A percentile compares a stretch with the other conserved stretches of the same genome.
Evolutionary conservation across 176 grass and related monocot genomes (phyloP).

Genomic region (Tillandsia fasciculata): DNA sequence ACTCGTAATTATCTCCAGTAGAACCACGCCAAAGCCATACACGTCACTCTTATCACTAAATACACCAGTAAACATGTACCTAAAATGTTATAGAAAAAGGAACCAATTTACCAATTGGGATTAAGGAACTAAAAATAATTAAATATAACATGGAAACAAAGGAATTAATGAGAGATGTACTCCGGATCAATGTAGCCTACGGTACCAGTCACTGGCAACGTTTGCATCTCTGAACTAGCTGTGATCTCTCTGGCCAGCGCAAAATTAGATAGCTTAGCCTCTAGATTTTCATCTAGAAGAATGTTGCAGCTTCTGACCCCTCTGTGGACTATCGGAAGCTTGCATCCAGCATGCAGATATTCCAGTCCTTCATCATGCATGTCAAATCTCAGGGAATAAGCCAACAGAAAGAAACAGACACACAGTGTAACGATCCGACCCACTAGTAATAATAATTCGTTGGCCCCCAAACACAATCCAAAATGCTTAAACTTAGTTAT

Average conservation of each 20-base stretch:
- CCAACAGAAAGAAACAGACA: neutral
- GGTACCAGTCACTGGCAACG: conserved; percentile 16
- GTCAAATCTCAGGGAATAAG: neutral
- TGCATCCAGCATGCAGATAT: conserved; percentile 30
- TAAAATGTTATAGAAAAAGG: neutral
- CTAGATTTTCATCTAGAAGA: conserved; percentile 26
- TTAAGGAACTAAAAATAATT: too few relatives aligned
- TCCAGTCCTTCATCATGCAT: conserved; percentile 24
- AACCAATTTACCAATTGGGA: too few relatives aligned
- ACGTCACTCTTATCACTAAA: conserved; percentile 20
- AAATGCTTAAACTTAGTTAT: too few relatives aligned
- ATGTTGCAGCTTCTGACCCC: conserved; percentile 31
- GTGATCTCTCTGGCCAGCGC: conserved; percentile 22
- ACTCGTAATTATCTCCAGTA: neutral
- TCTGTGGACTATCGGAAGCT: conserved; percentile 27
- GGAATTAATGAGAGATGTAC: conserved; percentile 18
- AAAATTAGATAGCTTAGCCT: conserved; percentile 30
- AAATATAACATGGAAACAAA: neutral
- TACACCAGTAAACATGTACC: conserved; percentile 3
- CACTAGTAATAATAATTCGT: too few relatives aligned
- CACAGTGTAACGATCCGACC: too few relatives aligned
- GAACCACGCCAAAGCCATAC: conserved; percentile 3
- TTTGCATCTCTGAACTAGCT: neutral
- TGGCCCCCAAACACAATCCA: too few relatives aligned
- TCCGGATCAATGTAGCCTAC: conserved; percentile 40